Base-by-base conservation (phyloP, 2,329 filamentous ascomycete species). In the Aspergillaceae sp. region DNA sequence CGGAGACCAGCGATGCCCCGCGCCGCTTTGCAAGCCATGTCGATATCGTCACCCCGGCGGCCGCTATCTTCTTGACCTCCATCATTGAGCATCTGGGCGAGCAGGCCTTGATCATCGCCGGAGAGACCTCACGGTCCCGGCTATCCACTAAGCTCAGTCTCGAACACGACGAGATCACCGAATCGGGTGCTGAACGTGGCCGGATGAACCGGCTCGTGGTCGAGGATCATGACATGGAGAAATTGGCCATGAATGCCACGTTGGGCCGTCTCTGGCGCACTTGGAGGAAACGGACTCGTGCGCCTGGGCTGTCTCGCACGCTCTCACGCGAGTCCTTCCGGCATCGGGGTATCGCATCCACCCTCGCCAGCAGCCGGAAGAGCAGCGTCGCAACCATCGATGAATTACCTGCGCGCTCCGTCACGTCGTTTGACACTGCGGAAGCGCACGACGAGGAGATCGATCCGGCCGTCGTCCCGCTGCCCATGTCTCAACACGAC, bases 81-180 rank as follows among this genome's bases (percentile, higher is more conserved):
- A 87, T 98, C 50, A 74, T 98, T 37, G 92, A 98, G 67, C 92
- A 89, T 60, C 82, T 98, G 67, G 91, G 87, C 30, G 92, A 98
- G 67, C 86, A 94, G 63, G 86, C 88, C 5, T 73, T 98, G 50
- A 79, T 90, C n/a, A 79, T 94, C 35, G 87, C 89, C 10, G 87
- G 87, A 9, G 86, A 94, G 61, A 88, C 87, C 29, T 85, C 92
- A 1, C 88, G 66, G 11, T 65, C 59, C 45, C 63, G 60, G 34
- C 49, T 60, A 45, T 63, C 56, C 4, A 46, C 53, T 19, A 64
- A 60, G 36, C 44, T 64, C 7, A 61, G 66, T 30, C 76, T 82
- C 48, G 82, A 79, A 51, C 76, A 79, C 30, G 69, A 82, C 40
- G 78, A 71, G 44, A 76, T 79, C 9, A 73, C 74, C 7, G 65